A percentile compares a stretch with the other conserved stretches of the same genome.
These are phyloP conservation scores for Metschnikowia amazonensis DNA, from an alignment of 805 yeast species.

Conservation along the genomic window DNA sequence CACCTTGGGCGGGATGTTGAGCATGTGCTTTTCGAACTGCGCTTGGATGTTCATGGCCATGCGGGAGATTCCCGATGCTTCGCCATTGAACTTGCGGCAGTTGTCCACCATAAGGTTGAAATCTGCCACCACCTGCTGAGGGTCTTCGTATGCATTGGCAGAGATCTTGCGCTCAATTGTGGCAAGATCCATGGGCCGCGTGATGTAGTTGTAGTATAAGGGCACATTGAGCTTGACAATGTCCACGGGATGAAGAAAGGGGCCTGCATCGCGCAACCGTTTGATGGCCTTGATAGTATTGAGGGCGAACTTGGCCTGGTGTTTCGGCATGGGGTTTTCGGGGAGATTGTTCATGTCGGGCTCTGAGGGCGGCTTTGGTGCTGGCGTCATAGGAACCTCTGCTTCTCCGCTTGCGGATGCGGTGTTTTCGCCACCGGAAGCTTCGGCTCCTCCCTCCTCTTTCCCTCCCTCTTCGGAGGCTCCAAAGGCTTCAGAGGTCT, in stretches of 20 bases:
- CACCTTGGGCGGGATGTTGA: conserved; percentile 75
- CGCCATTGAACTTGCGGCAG: conserved; percentile 83
- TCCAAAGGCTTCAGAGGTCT: too few relatives aligned
- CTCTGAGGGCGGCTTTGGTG: conserved; percentile 70
- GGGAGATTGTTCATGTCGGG: conserved; percentile 73
- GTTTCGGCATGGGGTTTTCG: conserved; percentile 65
- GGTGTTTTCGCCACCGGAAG: too few relatives aligned
- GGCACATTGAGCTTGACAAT: conserved; percentile 85
- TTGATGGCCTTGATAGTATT: conserved; percentile 82
- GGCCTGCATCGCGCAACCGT: conserved; percentile 87
- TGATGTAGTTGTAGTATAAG: conserved; percentile 76
- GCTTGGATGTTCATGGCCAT: conserved; percentile 92
- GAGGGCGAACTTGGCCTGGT: conserved; percentile 76
- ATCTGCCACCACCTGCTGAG: conserved; percentile 68
- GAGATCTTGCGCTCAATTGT: conserved; percentile 81
- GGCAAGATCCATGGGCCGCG: conserved; percentile 88
- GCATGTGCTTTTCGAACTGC: conserved; percentile 87
- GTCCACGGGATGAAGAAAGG: conserved; percentile 89
- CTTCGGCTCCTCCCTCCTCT: too few relatives aligned
- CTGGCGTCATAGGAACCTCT: conserved; percentile 41
- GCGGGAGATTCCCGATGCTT: conserved; percentile 73
- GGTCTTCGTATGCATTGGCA: conserved; percentile 66
- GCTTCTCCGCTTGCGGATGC: not conserved
- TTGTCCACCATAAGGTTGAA: conserved; percentile 81
- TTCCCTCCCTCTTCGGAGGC: too few relatives aligned